Evolutionary conservation across 1,139 yeast genomes (phyloP), one percentile per base, ranked within the genome.

Genomic region (Lipomyces yarrowii): DNA sequence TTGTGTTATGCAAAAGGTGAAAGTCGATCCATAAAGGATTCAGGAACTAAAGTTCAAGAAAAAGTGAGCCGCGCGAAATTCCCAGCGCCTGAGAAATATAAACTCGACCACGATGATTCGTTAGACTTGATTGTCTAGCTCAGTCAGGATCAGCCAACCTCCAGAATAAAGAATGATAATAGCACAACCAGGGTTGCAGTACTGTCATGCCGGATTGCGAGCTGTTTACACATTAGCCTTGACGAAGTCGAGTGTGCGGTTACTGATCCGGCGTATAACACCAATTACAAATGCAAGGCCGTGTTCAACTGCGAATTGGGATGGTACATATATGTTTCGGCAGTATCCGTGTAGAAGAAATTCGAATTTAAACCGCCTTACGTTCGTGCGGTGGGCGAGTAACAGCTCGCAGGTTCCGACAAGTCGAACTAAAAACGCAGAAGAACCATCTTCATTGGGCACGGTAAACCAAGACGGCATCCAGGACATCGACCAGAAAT

Each of bases 391-490:
- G 10, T 42, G 21, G 48, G 48, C 48, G 21, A 42, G 48, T 18
- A 42, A 3, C 11, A 18, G 10, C 11, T 42, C 48, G 48, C 48
- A 42, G 23, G 48, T 42, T 42, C 11, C 48, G 48, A 37, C 56
- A 10, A 15, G 33, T 10, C 23, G 11, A 18, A 37, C 15, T 23
- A n/a, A 18, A 11, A 32, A 52, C 2, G n/a, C 39, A 15, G 48
- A 18, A 7, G n/a, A 56, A 11, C 35, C 35, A 26, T 18, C 58
- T 3, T 18, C 37, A 15, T 18, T 39, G 11, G 37, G 57, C 18
- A 10, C 57, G 13, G 64, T 56, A 15, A 62, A 64, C 5, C 57
- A 60, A n/a, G 62, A 53, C 52, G 54, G 62, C 37, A 60, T 61
- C 6, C 13, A 55, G 10, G 48, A 42, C 11, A 42, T 42, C 48